Evolutionary conservation across 192 early-diverging fungal genomes (phyloP).

Genomic region (Obelidium mucronatum): DNA sequence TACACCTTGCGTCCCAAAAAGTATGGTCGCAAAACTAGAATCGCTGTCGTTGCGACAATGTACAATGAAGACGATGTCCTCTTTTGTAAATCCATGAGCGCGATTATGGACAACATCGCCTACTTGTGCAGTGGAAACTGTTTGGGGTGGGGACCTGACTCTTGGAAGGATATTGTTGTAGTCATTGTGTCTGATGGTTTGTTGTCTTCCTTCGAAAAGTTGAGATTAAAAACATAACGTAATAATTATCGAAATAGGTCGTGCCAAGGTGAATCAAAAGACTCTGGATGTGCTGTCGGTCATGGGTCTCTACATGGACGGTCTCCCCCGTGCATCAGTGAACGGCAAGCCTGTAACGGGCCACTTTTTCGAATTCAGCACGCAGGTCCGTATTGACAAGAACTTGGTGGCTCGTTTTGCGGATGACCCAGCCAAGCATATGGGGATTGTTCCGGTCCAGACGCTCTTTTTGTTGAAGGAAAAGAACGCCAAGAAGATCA

Average conservation of each 20-base stretch:
- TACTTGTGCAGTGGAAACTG: constrained; percentile 62
- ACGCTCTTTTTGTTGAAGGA: constrained; percentile 64
- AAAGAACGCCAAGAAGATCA: constrained; percentile 70
- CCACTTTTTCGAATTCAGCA: constrained; percentile 63
- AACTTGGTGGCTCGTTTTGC: constrained; percentile 35
- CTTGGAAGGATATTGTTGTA: constrained; percentile 79
- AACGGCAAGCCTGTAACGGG: constrained; percentile 52
- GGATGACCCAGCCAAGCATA: constrained; percentile 26
- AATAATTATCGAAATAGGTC: constrained; percentile 53
- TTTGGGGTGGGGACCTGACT: constrained; percentile 61
- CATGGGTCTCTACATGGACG: constrained; percentile 68
- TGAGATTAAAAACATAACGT: constrained; percentile 37
- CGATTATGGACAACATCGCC: constrained; percentile 71
- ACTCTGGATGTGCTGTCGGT: constrained; percentile 72
- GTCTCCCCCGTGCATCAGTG: constrained; percentile 51
- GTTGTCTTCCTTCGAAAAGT: background rate
- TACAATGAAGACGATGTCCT: constrained; percentile 66
- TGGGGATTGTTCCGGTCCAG: constrained; percentile 50
- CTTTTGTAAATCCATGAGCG: constrained; percentile 68
- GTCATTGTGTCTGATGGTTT: constrained; percentile 74
- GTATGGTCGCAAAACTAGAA: constrained; percentile 65
- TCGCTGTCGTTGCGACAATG: constrained; percentile 82
- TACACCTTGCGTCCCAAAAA: constrained; percentile 70
- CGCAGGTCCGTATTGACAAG: constrained; percentile 48
- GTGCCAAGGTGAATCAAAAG: constrained; percentile 77